Conservation (phyloP, 2,329 filamentous ascomycete genomes). For the Paramyrothecium roridum region DNA sequence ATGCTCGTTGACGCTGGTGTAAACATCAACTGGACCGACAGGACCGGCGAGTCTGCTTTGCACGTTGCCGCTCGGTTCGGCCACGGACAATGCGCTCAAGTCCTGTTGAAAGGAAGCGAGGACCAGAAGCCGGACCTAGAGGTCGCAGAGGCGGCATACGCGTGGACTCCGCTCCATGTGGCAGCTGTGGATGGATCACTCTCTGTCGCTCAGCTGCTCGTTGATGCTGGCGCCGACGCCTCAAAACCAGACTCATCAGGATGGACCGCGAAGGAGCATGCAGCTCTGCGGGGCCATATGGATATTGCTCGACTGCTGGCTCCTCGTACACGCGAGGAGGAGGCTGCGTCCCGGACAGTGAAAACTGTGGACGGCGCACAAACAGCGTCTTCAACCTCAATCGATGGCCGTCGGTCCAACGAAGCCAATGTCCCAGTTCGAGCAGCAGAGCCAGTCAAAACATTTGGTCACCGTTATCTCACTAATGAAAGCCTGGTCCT, state of each 20-base stretch:
- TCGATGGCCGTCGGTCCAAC: constrained; percentile 57
- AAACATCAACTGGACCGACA: constrained; percentile 90
- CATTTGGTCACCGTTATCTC: constrained; percentile 93
- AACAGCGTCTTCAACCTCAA: constrained; percentile 42
- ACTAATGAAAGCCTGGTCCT: constrained; percentile 85
- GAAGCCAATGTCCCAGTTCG: constrained; percentile 43
- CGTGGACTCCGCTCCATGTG: constrained; percentile 94
- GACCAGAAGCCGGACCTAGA: constrained; percentile 74
- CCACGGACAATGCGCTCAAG: constrained; percentile 73
- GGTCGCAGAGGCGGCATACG: constrained; percentile 76
- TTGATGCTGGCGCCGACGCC: constrained; percentile 74
- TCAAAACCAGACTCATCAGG: constrained; percentile 78
- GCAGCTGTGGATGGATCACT: constrained; percentile 86
- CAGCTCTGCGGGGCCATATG: constrained; percentile 84
- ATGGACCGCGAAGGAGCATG: constrained; percentile 93
- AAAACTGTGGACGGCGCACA: neutral
- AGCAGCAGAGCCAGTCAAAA: constrained; percentile 77
- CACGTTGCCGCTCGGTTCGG: constrained; percentile 90
- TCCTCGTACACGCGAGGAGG: constrained; percentile 37
- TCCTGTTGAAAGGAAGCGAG: constrained; percentile 67
- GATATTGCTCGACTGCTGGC: constrained; percentile 70
- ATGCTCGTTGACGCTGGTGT: constrained; percentile 87
- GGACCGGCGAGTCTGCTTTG: constrained; percentile 84
- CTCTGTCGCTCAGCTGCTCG: constrained; percentile 70
- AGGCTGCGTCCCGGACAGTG: constrained; percentile 18